A percentile compares a stretch with the other conserved stretches of the same genome.
Conservation (phyloP, 306 rosid genomes). For the Vachellia collinsii region DNA sequence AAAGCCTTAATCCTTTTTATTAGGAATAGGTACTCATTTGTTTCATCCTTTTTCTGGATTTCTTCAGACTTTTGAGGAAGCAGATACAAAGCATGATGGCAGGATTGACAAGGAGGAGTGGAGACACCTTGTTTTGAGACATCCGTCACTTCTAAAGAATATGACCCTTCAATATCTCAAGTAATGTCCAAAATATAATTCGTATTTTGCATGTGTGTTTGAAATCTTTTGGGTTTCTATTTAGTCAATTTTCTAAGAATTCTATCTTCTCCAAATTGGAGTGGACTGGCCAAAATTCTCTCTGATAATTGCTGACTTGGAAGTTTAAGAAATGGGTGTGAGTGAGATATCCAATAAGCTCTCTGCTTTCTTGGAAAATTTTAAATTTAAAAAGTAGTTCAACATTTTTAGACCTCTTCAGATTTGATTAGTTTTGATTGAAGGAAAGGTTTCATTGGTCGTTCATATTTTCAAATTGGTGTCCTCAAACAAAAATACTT, state of each 20-base stretch:
- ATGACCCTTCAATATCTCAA: constrained; percentile 98
- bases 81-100: constrained; percentile 98
- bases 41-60: constrained; percentile 22
- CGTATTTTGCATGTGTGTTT: not conserved
- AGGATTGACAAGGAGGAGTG: constrained; percentile 98
- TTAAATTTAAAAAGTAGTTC: not conserved
- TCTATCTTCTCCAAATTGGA: not conserved
- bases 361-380: not conserved
- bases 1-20: not conserved
- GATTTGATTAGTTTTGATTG: not conserved
- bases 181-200: constrained; percentile 47
- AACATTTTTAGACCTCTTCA: not conserved
- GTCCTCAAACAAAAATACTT: not conserved
- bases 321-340: not conserved
- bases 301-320: not conserved
- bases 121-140: constrained; percentile 92
- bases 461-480: not conserved
- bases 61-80: constrained; percentile 95
- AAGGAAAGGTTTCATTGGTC: not conserved
- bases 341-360: not conserved
- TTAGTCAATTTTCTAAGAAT: constrained; percentile 2
- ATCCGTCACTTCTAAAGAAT: constrained; percentile 94
- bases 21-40: constrained; percentile 1
- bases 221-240: not conserved
- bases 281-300: not conserved